Percentiles rank a stretch among this genome's conserved stretches.
Evolutionary conservation across 2,329 filamentous ascomycete genomes (phyloP).

Genomic region (Mollisiaceae sp.): DNA sequence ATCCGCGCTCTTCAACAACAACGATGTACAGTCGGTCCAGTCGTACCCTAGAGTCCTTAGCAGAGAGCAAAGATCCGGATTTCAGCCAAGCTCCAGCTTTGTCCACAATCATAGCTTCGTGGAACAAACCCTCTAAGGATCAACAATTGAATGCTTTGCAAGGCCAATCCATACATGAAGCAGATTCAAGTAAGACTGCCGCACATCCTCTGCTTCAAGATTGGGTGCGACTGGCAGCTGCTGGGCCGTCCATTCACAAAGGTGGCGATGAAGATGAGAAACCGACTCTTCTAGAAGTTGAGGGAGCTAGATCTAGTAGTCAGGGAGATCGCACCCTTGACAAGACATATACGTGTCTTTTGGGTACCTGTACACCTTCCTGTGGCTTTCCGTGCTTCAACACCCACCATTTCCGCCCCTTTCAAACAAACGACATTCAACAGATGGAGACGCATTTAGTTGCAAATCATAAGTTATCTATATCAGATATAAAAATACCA

Average conservation of each 20-base stretch:
- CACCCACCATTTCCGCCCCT: slow-evolving; percentile 1
- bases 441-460: neutral
- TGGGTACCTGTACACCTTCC: slow-evolving; percentile 12
- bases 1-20: slow-evolving; percentile 12
- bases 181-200: too few species aligned
- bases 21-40: slow-evolving; percentile 17
- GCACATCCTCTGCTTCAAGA: too few species aligned
- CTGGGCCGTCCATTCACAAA: too few species aligned
- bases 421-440: neutral
- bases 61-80: neutral
- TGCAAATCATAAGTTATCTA: neutral
- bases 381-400: slow-evolving; percentile 20
- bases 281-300: too few species aligned
- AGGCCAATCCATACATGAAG: too few species aligned
- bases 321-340: too few species aligned
- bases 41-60: neutral
- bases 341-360: slow-evolving; percentile 15
- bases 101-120: neutral
- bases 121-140: too few species aligned
- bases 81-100: too few species aligned
- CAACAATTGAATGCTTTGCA: too few species aligned
- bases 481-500: neutral
- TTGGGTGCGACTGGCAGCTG: too few species aligned
- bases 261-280: too few species aligned
- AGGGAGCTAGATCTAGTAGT: too few species aligned